Evolutionary conservation across 192 early-diverging fungal genomes (phyloP).

Genomic region (Coemansia sp.): DNA sequence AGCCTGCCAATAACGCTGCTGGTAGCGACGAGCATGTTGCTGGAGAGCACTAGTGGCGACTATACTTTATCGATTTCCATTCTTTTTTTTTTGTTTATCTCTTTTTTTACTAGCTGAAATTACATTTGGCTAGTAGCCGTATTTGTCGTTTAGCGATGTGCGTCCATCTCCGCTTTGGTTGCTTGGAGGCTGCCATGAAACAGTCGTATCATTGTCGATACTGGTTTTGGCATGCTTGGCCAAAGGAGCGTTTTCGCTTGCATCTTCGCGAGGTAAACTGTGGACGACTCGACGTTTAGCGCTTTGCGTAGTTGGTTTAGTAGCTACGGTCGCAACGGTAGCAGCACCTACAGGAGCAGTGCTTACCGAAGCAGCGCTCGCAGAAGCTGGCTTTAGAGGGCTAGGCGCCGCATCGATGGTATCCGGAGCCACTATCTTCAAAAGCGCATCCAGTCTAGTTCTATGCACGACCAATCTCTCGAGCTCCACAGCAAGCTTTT

Average conservation of each 20-base stretch:
- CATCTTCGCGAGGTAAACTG: constrained; percentile 18
- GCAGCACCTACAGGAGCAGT: too few relatives aligned
- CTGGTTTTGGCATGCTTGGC: constrained; percentile 7
- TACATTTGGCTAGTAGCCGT: constrained; percentile 36
- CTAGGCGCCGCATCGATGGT: background rate
- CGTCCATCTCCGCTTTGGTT: constrained; percentile 50
- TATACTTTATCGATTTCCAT: constrained; percentile 9
- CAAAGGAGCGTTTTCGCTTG: background rate
- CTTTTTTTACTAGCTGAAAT: constrained; percentile 1
- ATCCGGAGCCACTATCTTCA: constrained; percentile 42
- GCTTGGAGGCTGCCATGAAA: constrained; percentile 44
- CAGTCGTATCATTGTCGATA: constrained; percentile 2
- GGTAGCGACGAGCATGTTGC: constrained; percentile 29
- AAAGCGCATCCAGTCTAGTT: constrained; percentile 17
- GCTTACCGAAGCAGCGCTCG: too few relatives aligned
- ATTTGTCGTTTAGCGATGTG: constrained; percentile 52
- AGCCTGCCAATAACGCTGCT: constrained; percentile 1
- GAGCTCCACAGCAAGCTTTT: constrained; percentile 49
- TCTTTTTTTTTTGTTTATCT: background rate
- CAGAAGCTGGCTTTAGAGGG: background rate
- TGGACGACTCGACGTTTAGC: constrained; percentile 19
- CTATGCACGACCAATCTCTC: constrained; percentile 57
- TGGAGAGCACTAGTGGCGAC: constrained; percentile 8
- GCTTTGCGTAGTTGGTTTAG: background rate
- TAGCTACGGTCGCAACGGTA: background rate